Base-by-base conservation (phyloP, 192 early-diverging fungal genomes). In the Coemansia sp. region DNA sequence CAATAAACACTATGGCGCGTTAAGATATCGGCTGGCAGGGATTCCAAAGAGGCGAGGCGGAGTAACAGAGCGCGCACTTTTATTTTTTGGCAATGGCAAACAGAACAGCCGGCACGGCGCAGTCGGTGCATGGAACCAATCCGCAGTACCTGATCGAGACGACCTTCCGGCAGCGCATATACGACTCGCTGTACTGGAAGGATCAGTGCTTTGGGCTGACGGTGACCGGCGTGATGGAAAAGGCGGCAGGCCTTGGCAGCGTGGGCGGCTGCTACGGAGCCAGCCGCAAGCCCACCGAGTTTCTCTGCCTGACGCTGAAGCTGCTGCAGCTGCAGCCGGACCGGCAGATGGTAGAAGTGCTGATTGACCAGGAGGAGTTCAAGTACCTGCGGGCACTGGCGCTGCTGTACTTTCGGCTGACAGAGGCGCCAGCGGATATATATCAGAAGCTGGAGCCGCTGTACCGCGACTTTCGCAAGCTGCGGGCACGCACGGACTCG, bases 71-170 rank as follows among this genome's bases (percentile, higher is more conserved):
- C n/a, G n/a, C n/a, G n/a, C n/a, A n/a, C n/a, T n/a, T 10, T 14
- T 34, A 7, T 34, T 34, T 34, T 5, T 2, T 34, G 43, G 42
- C 28, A 52, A 84, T 84, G 83, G 82, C 83, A 12, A 90, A 88
- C 53, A 70, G 86, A 50, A 90, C 87, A 5, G 81, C 84, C 9
- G 57, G 64, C 53, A 88, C 87, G 21, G 91, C 87, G 9, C 75
- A 75, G 25, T 56, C 78, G 17, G 70, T 97, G 48, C 92, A 93
- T 48, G 96, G 96, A 44, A 87, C 85, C 11, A 88, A 98, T 67
- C 94, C 96, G 7, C 93, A 94, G 75, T 90, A 85, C 53, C 78
- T 99, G 15, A 86, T 99, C 40, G 94, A 97, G 75, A 96, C 94
- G 59, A 94, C 94, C 61, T 84, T 92, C 41, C 82, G 93, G 28